Evolutionary conservation across 352 stramenopile genomes (phyloP).

Genomic region (Globisporangium camurandrum): DNA sequence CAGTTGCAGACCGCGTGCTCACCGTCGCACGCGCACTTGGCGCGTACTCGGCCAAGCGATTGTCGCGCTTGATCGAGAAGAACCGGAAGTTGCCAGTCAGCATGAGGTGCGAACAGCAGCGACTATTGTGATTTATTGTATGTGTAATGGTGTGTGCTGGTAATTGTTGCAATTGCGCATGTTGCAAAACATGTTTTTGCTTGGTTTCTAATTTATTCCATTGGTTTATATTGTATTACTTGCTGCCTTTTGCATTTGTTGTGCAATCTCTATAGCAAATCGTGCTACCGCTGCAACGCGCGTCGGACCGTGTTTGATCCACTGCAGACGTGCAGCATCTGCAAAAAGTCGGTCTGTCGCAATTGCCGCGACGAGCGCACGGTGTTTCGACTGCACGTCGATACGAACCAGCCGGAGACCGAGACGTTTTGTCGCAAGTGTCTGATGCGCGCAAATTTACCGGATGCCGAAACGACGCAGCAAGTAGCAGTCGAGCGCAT

Average conservation of each 20-base stretch:
- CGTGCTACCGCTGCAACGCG: constrained; percentile 32
- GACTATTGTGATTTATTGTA: too few species aligned
- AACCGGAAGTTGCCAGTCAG: constrained; percentile 18
- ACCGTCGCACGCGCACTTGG: constrained; percentile 24
- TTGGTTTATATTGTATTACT: too few species aligned
- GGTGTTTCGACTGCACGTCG: constrained; percentile 26
- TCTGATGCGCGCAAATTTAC: constrained; percentile 18
- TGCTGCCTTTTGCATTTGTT: constrained; percentile 2
- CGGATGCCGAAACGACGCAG: constrained; percentile 17
- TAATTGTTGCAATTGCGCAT: background rate
- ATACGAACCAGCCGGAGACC: constrained; percentile 20
- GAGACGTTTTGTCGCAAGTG: constrained; percentile 41
- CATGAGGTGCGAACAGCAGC: constrained; percentile 20
- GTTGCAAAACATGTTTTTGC: background rate
- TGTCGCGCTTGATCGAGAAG: constrained; percentile 32
- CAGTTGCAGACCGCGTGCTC: constrained; percentile 34
- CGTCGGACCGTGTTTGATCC: constrained; percentile 23
- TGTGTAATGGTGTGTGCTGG: background rate
- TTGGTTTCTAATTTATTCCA: too few species aligned
- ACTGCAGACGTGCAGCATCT: constrained; percentile 31
- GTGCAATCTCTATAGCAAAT: constrained; percentile 14
- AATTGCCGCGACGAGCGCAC: constrained; percentile 23
- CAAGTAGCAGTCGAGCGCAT: constrained; percentile 6
- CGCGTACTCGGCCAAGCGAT: constrained; percentile 28
- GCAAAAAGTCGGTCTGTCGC: constrained; percentile 39